Conservation (phyloP, 768 basidiomycete species). For the Gymnopilus dilepis region DNA sequence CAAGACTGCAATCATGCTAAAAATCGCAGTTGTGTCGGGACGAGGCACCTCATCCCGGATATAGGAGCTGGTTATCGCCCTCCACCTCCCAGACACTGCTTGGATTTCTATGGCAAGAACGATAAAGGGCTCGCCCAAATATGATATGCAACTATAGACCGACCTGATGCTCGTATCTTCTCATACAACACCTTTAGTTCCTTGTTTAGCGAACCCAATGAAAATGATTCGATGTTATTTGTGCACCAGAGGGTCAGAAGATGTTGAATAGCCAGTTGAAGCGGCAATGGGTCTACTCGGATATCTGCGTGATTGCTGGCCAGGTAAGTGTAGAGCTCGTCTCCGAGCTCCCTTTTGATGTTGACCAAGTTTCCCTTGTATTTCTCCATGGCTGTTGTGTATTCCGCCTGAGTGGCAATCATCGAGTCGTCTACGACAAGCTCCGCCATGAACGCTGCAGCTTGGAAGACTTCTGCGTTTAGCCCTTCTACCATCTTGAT, state of each 20-base stretch:
- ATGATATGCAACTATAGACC: neutral
- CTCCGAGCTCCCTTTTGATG: neutral
- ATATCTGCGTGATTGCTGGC: neutral
- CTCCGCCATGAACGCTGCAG: conserved; percentile 49
- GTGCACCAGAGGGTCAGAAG: neutral
- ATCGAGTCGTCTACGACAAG: conserved; percentile 18
- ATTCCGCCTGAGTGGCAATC: conserved; percentile 9
- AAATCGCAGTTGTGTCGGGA: neutral
- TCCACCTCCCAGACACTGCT: conserved; percentile 55
- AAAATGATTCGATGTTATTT: neutral
- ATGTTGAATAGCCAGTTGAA: neutral
- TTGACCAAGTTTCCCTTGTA: neutral
- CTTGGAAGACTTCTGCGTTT: conserved; percentile 55
- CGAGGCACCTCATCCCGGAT: neutral
- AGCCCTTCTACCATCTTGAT: conserved; percentile 42
- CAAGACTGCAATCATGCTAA: conserved; percentile 17
- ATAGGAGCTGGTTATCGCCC: conserved; percentile 45
- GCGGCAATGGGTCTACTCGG: neutral
- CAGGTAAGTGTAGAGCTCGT: neutral
- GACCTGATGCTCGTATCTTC: conserved; percentile 30
- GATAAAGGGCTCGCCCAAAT: too few species aligned
- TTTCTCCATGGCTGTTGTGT: neutral
- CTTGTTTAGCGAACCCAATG: neutral
- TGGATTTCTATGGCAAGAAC: conserved; percentile 50
- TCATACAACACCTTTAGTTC: conserved; percentile 8